Conservation (phyloP, 192 early-diverging fungal genomes). For the Rhizophagus prolifer region DNA sequence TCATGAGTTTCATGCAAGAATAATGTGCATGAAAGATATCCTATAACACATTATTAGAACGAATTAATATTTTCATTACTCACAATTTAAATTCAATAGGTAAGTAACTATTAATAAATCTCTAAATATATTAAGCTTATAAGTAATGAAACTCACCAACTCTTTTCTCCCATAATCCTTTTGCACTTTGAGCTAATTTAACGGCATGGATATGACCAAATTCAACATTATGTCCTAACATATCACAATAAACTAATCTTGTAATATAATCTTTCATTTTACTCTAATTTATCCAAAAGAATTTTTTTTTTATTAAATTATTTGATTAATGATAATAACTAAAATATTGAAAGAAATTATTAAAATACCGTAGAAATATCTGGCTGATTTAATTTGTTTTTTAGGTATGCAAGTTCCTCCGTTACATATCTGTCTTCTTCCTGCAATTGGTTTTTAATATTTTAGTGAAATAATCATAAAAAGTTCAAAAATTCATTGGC, state of each 20-base stretch:
- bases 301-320: background rate
- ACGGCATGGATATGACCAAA: conserved; percentile 57
- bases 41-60: conserved; percentile 25
- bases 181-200: conserved; percentile 54
- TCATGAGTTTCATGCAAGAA: conserved; percentile 50
- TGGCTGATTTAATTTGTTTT: conserved; percentile 20
- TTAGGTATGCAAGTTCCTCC: conserved; percentile 10
- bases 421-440: conserved; percentile 27
- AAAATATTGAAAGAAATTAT: background rate
- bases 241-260: conserved; percentile 50
- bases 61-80: conserved; percentile 3
- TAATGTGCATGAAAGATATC: conserved; percentile 51
- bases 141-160: conserved; percentile 38
- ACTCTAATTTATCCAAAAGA: conserved; percentile 35
- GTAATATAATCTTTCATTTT: conserved; percentile 55
- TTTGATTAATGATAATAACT: background rate
- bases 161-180: conserved; percentile 46
- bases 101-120: background rate
- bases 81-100: background rate
- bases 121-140: background rate
- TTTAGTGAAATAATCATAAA: background rate
- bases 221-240: conserved; percentile 57
- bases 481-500: too few relatives aligned
- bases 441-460: background rate
- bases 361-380: conserved; percentile 16